These are phyloP conservation scores for Cryptococcus hybrid DNA, from an alignment of 1,284 basidiomycete genomes.

Conservation along the genomic window DNA sequence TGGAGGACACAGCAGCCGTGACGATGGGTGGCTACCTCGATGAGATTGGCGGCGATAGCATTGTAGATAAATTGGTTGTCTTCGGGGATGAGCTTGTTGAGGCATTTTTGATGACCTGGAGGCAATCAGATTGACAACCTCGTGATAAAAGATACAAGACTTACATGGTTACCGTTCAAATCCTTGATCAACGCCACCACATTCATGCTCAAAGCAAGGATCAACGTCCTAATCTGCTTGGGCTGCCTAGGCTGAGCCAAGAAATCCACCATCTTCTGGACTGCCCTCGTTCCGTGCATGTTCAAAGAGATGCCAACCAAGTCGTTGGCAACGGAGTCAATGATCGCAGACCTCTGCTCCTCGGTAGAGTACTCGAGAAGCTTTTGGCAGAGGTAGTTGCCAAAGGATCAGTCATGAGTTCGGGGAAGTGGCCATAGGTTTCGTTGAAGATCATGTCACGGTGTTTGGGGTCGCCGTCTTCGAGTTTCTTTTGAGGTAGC, in stretches of 20 bases:
- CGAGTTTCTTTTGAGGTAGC: constrained; percentile 99
- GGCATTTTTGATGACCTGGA: constrained; percentile 85
- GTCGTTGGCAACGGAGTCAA: constrained; percentile 96
- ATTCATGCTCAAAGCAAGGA: constrained; percentile 92
- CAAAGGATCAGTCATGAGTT: constrained; percentile 99
- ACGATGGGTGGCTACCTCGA: constrained; percentile 98
- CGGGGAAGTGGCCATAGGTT: constrained; percentile 96
- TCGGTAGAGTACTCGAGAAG: constrained; percentile 96
- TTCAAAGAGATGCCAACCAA: constrained; percentile 98
- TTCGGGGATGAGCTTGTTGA: constrained; percentile 95
- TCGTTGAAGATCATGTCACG: constrained; percentile 99
- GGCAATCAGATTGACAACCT: neutral
- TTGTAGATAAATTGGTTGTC: constrained; percentile 99
- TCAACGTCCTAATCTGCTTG: constrained; percentile 93
- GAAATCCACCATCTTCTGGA: constrained; percentile 99
- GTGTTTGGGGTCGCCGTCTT: constrained; percentile 90
- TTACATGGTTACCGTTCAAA: constrained; percentile 96
- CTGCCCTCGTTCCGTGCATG: constrained; percentile 99
- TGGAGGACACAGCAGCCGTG: constrained; percentile 99
- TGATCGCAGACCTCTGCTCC: constrained; percentile 95
- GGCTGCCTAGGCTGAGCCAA: constrained; percentile 87
- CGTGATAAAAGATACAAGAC: neutral
- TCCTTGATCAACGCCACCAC: constrained; percentile 99
- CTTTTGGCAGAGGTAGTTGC: constrained; percentile 99
- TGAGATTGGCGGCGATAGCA: constrained; percentile 96